Evolutionary conservation across 148 eudicot genomes (phyloP).

Genomic region (Fagopyrum tataricum): DNA sequence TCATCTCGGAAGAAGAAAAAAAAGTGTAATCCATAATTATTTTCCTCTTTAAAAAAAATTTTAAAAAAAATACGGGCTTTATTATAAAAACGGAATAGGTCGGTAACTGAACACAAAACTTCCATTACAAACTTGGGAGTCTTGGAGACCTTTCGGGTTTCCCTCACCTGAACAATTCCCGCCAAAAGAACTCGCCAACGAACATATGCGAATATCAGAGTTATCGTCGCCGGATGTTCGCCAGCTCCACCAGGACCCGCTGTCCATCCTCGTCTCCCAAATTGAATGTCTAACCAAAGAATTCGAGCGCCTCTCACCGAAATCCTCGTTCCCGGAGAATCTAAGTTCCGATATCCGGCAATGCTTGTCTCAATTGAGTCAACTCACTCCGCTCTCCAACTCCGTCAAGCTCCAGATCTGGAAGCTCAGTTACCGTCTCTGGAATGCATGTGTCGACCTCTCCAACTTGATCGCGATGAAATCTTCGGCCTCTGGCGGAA

Average conservation of each 20-base stretch:
- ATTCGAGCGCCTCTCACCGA: slow-evolving; percentile 44
- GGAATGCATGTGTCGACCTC: slow-evolving; percentile 83
- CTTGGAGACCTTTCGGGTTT: background rate
- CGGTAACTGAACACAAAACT: background rate
- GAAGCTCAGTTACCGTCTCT: slow-evolving; percentile 84
- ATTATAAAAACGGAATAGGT: background rate
- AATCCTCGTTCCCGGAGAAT: slow-evolving; percentile 29
- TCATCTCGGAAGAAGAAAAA: no score
- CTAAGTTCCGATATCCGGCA: slow-evolving; percentile 40
- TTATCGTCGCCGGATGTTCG: slow-evolving; percentile 61
- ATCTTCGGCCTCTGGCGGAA: slow-evolving; percentile 17
- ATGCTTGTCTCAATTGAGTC: slow-evolving; percentile 37
- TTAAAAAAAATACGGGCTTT: no score
- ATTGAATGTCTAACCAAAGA: slow-evolving; percentile 45
- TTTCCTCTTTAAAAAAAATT: no score
- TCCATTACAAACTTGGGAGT: background rate
- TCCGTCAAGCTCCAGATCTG: slow-evolving; percentile 67
- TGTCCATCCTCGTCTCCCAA: slow-evolving; percentile 28
- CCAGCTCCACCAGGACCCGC: slow-evolving; percentile 29
- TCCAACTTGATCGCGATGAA: slow-evolving; percentile 38
- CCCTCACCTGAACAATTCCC: slow-evolving; percentile 5
- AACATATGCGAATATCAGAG: slow-evolving; percentile 64
- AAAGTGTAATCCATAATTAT: no score
- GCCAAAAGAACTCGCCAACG: slow-evolving; percentile 10
- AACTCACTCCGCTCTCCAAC: slow-evolving; percentile 46